A percentile compares a stretch with the other conserved stretches of the same genome.
These are phyloP conservation scores for Chrysosporium queenslandicum DNA, from an alignment of 2,329 filamentous ascomycete species.

Conservation along the genomic window DNA sequence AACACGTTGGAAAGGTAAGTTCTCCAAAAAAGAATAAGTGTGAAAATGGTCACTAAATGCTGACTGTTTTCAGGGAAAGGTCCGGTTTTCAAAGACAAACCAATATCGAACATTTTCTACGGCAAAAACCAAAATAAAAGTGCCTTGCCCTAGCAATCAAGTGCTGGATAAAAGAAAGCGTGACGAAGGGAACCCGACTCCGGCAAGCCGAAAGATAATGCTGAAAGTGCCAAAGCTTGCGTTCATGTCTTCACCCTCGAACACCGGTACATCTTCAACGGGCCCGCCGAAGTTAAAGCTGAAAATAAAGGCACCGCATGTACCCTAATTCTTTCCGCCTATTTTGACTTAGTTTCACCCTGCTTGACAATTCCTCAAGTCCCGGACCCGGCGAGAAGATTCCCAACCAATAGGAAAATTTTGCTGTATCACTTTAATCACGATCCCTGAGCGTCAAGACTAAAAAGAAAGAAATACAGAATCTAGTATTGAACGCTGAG, in stretches of 20 bases:
- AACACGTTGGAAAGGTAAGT: slow-evolving; percentile 44
- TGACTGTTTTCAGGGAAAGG: slow-evolving; percentile 27
- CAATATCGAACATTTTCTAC: slow-evolving; percentile 31
- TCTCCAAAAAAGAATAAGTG: background rate
- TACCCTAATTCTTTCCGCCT: background rate
- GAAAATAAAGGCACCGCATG: slow-evolving; percentile 26
- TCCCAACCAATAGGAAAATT: background rate
- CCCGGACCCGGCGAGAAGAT: background rate
- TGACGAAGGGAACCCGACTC: slow-evolving; percentile 24
- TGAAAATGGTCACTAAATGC: background rate
- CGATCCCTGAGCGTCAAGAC: background rate
- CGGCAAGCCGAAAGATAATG: slow-evolving; percentile 32
- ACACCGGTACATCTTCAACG: slow-evolving; percentile 24
- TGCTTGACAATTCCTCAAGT: no score
- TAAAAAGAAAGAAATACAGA: background rate
- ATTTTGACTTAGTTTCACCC: no score
- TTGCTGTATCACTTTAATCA: background rate
- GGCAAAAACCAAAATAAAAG: slow-evolving; percentile 8
- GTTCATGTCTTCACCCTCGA: slow-evolving; percentile 22
- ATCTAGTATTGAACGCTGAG: background rate
- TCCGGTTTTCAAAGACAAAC: slow-evolving; percentile 35
- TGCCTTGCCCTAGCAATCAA: slow-evolving; percentile 3
- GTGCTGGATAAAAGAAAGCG: slow-evolving; percentile 31
- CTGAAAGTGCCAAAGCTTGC: slow-evolving; percentile 35
- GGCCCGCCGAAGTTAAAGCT: slow-evolving; percentile 30